These are phyloP conservation scores for Cylindrodendrum hubeiense DNA, from an alignment of 2,329 filamentous ascomycete genomes.

Conservation along the genomic window DNA sequence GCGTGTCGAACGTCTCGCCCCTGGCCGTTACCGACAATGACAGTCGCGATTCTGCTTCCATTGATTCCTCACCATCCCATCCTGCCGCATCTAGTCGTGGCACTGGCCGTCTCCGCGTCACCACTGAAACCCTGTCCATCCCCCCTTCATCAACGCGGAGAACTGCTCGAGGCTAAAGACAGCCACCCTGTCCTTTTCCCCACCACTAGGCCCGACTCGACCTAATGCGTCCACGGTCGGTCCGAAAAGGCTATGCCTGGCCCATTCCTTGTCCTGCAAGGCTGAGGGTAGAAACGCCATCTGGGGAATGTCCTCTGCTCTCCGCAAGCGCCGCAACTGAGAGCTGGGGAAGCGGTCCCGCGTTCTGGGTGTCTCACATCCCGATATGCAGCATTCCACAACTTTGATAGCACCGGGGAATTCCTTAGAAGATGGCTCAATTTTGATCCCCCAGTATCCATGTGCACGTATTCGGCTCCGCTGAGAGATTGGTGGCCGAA, in stretches of 20 bases:
- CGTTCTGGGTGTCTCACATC: neutral
- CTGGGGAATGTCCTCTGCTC: conserved; percentile 1
- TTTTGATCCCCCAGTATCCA: neutral
- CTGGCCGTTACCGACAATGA: conserved; percentile 4
- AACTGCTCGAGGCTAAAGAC: conserved; percentile 31
- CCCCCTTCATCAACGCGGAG: conserved; percentile 40
- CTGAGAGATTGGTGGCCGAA: neutral
- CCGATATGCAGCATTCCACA: neutral
- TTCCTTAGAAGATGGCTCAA: neutral
- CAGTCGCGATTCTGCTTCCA: neutral
- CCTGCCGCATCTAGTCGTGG: neutral
- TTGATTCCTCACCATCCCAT: conserved; percentile 22
- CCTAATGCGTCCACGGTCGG: conserved; percentile 35
- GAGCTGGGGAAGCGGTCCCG: neutral
- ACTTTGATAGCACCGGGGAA: neutral
- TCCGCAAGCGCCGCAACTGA: neutral
- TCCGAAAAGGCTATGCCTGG: conserved; percentile 44
- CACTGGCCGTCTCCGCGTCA: neutral
- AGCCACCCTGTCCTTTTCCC: conserved; percentile 17
- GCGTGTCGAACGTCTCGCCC: neutral
- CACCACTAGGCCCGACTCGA: conserved; percentile 36
- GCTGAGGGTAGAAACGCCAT: conserved; percentile 29
- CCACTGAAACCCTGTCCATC: neutral
- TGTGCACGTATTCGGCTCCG: neutral
- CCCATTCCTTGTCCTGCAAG: conserved; percentile 25